Conservation (phyloP, 2,329 filamentous ascomycete genomes). For the Aspergillus pseudoterreus region DNA sequence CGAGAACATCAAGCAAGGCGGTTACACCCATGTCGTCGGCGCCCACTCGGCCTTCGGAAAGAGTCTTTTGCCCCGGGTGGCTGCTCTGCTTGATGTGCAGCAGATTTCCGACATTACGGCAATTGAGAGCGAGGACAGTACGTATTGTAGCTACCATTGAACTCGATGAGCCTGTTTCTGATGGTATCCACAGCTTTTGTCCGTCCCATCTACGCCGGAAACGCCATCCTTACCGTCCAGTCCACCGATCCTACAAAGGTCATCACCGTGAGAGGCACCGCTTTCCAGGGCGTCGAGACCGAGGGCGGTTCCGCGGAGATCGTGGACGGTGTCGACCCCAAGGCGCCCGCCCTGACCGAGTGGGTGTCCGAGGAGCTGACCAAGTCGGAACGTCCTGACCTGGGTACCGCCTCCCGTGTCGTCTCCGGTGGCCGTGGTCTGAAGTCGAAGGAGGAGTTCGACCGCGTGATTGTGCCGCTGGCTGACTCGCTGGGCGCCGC, state of each 20-base stretch:
- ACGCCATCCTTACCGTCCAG: conserved; percentile 94
- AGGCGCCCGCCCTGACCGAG: conserved; percentile 67
- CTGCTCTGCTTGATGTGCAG: conserved; percentile 85
- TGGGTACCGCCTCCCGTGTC: conserved; percentile 82
- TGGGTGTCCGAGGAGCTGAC: conserved; percentile 93
- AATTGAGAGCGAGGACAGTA: conserved; percentile 82
- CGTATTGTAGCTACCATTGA: conserved; percentile 21
- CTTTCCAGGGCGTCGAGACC: conserved; percentile 72
- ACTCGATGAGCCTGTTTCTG: conserved; percentile 6
- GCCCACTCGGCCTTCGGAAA: conserved; percentile 96
- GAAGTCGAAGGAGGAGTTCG: conserved; percentile 98
- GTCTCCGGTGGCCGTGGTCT: conserved; percentile 91
- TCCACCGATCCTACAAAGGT: conserved; percentile 82
- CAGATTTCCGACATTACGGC: conserved; percentile 88
- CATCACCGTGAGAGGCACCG: conserved; percentile 87
- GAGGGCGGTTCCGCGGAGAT: conserved; percentile 71
- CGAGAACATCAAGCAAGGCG: conserved; percentile 95
- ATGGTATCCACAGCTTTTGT: conserved; percentile 64
- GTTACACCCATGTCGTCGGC: conserved; percentile 86
- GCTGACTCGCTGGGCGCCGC: conserved; percentile 93
- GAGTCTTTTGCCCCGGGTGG: conserved; percentile 85
- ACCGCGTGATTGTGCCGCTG: conserved; percentile 84
- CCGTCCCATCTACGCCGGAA: conserved; percentile 94
- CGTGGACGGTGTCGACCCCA: conserved; percentile 80
- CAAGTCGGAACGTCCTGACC: conserved; percentile 89